Evolutionary conservation across 2,329 filamentous ascomycete genomes (phyloP), one percentile per base, ranked within the genome.

Genomic region (Hypoxylon sp.): DNA sequence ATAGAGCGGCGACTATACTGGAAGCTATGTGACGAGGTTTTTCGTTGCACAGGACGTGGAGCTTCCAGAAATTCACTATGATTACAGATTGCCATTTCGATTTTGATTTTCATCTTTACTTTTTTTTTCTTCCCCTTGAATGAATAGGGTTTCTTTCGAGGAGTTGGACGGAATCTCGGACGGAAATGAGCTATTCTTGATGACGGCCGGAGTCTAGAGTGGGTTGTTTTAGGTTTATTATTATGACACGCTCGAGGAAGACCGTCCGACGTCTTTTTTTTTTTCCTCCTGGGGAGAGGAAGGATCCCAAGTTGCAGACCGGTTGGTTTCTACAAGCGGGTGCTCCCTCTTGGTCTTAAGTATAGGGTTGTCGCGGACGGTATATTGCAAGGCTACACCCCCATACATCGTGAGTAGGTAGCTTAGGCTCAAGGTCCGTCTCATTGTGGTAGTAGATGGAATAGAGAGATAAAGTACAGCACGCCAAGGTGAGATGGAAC

Each of bases 191-290:
- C 25, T 37, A 44, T 51, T 23, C 45, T 51, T 49, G 23, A 37
- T 34, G 42, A 51, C 36, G 59, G 53, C 62, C 46, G 59, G 62
- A 64, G 61, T 65, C 62, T 53, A 63, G 57, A 63, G 60, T 47
- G 51, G 50, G 50, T 49, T 61, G 57, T 54, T 19, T 36, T 48
- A 53, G 42, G 50, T 42, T 49, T 37, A 55, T 57, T 31, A 58
- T 61, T 35, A 55, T 54, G 57, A 57, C 56, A 57, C 58, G 59
- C 63, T 63, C 54, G 62, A 65, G 57, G 62, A 64, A 56, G 59
- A 63, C 61, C 57, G 44, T 47, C 55, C 45, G 63, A 57, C 57
- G 56, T 64, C 59, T 49, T 32, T 38, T 26, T 31, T 29, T 29
- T 38, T 23, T 44, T 38, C 36, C 19, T 23, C 36, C 19, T 23